A percentile compares a stretch with the other conserved stretches of the same genome.
phyloP scores from a whole-genome alignment of 495 filamentous ascomycete genomes.

The Penicillium cinerascens region DNA sequence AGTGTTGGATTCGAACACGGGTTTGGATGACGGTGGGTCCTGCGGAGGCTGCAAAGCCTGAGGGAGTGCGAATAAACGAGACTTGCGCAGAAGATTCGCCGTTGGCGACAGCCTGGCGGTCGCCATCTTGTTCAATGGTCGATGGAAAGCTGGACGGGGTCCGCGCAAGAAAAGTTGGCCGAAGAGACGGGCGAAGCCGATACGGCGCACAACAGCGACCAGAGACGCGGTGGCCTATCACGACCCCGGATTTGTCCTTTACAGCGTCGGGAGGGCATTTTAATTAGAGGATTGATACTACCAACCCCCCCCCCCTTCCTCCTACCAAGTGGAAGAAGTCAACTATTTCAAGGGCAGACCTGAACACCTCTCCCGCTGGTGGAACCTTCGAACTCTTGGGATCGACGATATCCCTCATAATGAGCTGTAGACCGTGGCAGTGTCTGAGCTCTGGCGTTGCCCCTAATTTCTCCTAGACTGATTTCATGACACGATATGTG shows the following conservation, averaged over 20 bases:
- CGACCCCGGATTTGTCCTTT: neutral
- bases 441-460: no score
- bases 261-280: no score
- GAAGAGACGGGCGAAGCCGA: slow-evolving; percentile 16
- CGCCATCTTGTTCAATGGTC: slow-evolving; percentile 41
- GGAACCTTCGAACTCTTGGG: no score
- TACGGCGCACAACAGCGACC: slow-evolving; percentile 17
- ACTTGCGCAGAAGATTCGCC: slow-evolving; percentile 60
- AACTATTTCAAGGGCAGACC: no score
- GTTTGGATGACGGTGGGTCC: slow-evolving; percentile 37
- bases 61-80: slow-evolving; percentile 63
- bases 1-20: slow-evolving; percentile 53
- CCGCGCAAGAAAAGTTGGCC: slow-evolving; percentile 39
- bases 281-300: no score
- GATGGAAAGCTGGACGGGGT: slow-evolving; percentile 19
- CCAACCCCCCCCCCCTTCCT: no score
- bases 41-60: slow-evolving; percentile 49
- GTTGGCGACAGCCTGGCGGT: slow-evolving; percentile 54
- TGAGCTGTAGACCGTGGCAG: no score
- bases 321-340: no score
- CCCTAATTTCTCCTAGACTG: no score
- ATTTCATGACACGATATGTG: no score
- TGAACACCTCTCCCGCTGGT: no score
- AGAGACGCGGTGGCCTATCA: slow-evolving; percentile 2
- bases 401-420: no score